Evolutionary conservation across 1,284 basidiomycete species (phyloP), one percentile per base, ranked within the genome.

Genomic region (Prillingera fragicola): DNA sequence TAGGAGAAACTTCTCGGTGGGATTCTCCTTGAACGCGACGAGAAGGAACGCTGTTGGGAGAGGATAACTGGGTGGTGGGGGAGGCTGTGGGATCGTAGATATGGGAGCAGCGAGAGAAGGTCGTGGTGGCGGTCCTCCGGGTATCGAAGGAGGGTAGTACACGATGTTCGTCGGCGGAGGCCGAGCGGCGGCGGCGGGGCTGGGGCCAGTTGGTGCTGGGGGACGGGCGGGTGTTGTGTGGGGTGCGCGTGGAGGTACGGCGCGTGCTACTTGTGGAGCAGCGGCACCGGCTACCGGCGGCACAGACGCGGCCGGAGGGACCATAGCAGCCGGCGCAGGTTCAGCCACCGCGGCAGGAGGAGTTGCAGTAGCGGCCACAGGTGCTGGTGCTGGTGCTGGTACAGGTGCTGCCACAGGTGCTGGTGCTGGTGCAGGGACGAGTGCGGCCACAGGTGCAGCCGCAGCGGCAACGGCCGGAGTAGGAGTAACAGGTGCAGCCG

Each of bases 1-100:
- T 2, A 69, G 44, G 2, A 67, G 39, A 38, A 56, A 67, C 37
- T 69, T 69, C 36, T 69, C 67, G 1, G 64, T 67, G 3, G 57
- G 56, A 14, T 48, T 40, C 18, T 67, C 65, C 37, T 63, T 65
- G 61, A 69, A 69, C 2, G 65, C 61, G 0, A 69, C 31, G 13
- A 67, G 57, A 3, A 69, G 53, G 45, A 69, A 69, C 1, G 63
- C 59, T 5, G 65, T 61, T 0, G 62, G 63, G 31, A 62, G 61
- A 0, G 51, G 48, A 2, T 57, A 55, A 25, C 52, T 43, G 4
- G 56, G 58, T 18, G 43, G 33, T 8, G 57, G 56, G 10, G 46
- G 37, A 14, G 51, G 50, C 1, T 52, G 51, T 0, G 50, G 35
- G 35, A 17, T 10, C 14, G 21, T 23, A 15, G 38, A 32, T 5